Percentiles rank a stretch among this genome's conserved stretches.
Evolutionary conservation across 257 asterid species (phyloP).

Genomic region (Solanum chmielewskii): DNA sequence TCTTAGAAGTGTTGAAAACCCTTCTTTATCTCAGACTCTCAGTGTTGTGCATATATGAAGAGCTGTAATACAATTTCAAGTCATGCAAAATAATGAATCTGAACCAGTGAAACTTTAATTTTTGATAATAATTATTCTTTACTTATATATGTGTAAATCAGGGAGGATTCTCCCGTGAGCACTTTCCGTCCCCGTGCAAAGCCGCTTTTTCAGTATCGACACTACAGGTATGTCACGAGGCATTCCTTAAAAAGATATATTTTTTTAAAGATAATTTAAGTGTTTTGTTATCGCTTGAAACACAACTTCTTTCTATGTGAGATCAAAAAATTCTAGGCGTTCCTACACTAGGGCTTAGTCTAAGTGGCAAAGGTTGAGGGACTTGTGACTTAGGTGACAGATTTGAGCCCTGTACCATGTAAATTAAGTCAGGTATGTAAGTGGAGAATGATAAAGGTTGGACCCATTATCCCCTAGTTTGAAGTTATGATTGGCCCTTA

Average conservation of each 20-base stretch:
- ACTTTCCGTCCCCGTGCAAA: constrained; percentile 92
- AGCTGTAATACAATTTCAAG: background rate
- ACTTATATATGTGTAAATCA: constrained; percentile 13
- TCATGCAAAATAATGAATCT: background rate
- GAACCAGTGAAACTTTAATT: background rate
- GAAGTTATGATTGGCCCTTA: background rate
- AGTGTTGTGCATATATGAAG: background rate
- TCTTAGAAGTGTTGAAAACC: background rate
- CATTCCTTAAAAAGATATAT: background rate
- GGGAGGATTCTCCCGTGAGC: constrained; percentile 86
- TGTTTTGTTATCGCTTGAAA: background rate
- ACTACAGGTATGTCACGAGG: constrained; percentile 67
- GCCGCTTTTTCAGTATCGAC: constrained; percentile 98
- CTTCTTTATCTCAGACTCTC: background rate
- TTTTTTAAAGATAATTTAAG: background rate
- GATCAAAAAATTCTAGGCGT: background rate
- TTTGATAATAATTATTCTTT: background rate
- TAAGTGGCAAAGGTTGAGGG: background rate
- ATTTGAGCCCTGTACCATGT: background rate
- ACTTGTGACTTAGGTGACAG: background rate
- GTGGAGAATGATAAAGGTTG: background rate
- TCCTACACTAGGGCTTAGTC: background rate
- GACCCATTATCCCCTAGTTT: background rate
- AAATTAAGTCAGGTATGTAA: background rate
- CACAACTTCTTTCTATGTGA: background rate